Conservation (phyloP, 2,329 filamentous ascomycete genomes). For the Westerdykella sp. region DNA sequence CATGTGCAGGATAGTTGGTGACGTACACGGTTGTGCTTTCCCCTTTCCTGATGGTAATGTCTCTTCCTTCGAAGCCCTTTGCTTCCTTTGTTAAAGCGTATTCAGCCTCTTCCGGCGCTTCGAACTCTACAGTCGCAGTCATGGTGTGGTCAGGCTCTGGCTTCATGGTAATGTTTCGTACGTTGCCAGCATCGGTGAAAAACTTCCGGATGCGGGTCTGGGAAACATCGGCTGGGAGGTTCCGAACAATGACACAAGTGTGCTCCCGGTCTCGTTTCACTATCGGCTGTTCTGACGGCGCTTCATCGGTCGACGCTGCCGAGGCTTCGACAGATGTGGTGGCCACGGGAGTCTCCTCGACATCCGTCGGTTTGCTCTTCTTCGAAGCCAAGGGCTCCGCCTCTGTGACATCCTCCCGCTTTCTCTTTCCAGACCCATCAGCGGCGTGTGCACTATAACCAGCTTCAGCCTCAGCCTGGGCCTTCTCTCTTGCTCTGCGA, state of each 20-base stretch:
- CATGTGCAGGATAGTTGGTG: slow-evolving; percentile 77
- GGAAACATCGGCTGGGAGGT: slow-evolving; percentile 63
- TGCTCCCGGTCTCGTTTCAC: slow-evolving; percentile 84
- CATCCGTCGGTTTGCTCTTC: slow-evolving; percentile 52
- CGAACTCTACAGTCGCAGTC: slow-evolving; percentile 79
- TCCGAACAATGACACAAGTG: slow-evolving; percentile 73
- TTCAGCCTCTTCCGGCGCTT: slow-evolving; percentile 69
- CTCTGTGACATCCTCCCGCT: slow-evolving; percentile 47
- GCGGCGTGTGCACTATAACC: slow-evolving; percentile 4
- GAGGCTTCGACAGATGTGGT: slow-evolving; percentile 12
- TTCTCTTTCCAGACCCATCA: slow-evolving; percentile 62
- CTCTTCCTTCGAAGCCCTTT: slow-evolving; percentile 67
- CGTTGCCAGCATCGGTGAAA: slow-evolving; percentile 82
- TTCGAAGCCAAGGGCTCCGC: slow-evolving; percentile 56
- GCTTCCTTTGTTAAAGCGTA: slow-evolving; percentile 75
- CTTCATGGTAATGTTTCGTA: slow-evolving; percentile 69
- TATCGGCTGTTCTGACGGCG: slow-evolving; percentile 29
- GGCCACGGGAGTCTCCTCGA: slow-evolving; percentile 7
- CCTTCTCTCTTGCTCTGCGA: slow-evolving; percentile 53
- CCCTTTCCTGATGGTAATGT: slow-evolving; percentile 68
- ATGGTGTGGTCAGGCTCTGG: slow-evolving; percentile 52
- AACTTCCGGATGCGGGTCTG: slow-evolving; percentile 76
- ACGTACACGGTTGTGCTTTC: slow-evolving; percentile 79
- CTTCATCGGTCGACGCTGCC: slow-evolving; percentile 25
- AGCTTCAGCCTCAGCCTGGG: slow-evolving; percentile 48